Base-by-base conservation (phyloP, 2,329 filamentous ascomycete genomes). In the Microascus cirrosus region DNA sequence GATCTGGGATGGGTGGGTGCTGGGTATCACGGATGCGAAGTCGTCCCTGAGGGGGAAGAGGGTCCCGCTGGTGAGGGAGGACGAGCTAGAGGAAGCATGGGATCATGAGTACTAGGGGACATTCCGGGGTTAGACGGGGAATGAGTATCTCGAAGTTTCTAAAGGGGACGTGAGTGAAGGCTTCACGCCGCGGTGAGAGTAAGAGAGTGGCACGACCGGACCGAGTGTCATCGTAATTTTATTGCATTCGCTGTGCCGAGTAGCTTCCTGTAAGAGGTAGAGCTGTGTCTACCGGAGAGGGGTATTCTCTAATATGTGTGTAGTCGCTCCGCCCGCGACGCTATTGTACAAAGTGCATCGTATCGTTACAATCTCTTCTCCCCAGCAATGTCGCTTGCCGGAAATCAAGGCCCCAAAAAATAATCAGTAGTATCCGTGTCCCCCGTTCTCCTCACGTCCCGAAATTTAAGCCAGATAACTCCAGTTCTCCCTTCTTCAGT, bases 221-320 rank as follows among this genome's bases (percentile, higher is more conserved):
- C 34, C 22, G 13, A 34, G 22, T 22, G 15, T 53, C 52, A 32
- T 36, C 34, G 34, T 34, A 34, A 8, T 54, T 15, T n/a, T 25
- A 34, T 54, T 54, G 18, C n/a, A n/a, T n/a, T 53, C 13, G n/a
- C 20, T 24, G 7, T 22, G 20, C 20, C 13, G 45, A 24, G 22
- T 8, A 50, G 45, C 36, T n/a, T 42, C 28, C 28, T 12, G 12
- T 50, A 50, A 48, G 42, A 8, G 22, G 45, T 50, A 22, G n/a
- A 50, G 45, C 20, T 22, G 45, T 11, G 45, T 50, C 45, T 50
- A 50, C 45, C 45, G 10, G 45, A 52, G 55, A 42, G 55, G 45
- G 39, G 57, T 51, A 39, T 58, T 58, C 57, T 54, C 52, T 55
- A 58, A 36, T 25, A 54, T 53, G 39, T 53, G 50, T 34, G 39